These are phyloP conservation scores for Cadophora gregata DNA, from an alignment of 2,329 filamentous ascomycete species.

Conservation along the genomic window DNA sequence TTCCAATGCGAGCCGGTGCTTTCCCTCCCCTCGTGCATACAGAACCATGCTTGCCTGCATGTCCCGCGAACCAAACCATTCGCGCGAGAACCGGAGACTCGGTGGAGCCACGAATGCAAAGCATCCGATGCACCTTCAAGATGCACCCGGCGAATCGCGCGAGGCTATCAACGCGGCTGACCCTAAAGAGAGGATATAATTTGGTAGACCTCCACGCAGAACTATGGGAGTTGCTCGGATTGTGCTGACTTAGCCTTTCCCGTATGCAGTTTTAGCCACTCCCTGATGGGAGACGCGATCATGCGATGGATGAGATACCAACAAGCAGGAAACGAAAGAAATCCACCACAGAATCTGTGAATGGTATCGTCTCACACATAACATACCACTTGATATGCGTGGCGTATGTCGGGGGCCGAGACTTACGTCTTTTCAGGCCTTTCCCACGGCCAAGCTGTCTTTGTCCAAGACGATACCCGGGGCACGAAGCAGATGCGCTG, in stretches of 20 bases:
- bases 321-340: background rate
- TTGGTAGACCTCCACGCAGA: slow-evolving; percentile 4
- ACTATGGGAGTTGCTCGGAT: background rate
- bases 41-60: slow-evolving; percentile 32
- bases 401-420: slow-evolving; percentile 4
- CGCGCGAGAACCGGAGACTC: slow-evolving; percentile 26
- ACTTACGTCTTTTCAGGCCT: background rate
- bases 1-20: slow-evolving; percentile 37
- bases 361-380: too few relatives aligned
- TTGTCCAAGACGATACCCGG: background rate
- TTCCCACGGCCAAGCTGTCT: background rate
- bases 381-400: slow-evolving; percentile 1
- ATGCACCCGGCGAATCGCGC: slow-evolving; percentile 39
- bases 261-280: background rate
- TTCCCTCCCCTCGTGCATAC: slow-evolving; percentile 32
- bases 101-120: slow-evolving; percentile 43
- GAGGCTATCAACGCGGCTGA: slow-evolving; percentile 37
- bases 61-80: slow-evolving; percentile 32
- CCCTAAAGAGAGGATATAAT: slow-evolving; percentile 26
- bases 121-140: slow-evolving; percentile 34
- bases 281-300: background rate
- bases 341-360: background rate
- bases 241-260: background rate
- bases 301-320: background rate
- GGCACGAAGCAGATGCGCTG: background rate